These are phyloP conservation scores for Blastobotrys ciferrii DNA, from an alignment of 1,139 yeast species.

Conservation along the genomic window DNA sequence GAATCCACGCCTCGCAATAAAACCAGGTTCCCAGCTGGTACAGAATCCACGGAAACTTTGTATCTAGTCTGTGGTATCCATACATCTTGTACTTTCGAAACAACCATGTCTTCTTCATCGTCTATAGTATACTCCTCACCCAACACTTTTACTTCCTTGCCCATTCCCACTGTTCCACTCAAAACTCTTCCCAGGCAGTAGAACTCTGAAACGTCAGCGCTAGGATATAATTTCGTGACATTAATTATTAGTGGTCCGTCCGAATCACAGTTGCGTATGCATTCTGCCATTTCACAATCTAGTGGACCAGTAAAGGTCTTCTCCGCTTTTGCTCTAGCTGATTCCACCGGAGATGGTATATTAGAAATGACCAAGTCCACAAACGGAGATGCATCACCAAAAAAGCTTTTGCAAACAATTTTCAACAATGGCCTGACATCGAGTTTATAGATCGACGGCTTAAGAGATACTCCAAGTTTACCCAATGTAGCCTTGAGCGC, in stretches of 20 bases:
- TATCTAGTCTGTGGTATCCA: conserved; percentile 74
- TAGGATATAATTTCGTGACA: conserved; percentile 59
- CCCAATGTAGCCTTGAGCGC: conserved; percentile 46
- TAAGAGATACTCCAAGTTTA: conserved; percentile 36
- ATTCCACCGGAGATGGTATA: conserved; percentile 46
- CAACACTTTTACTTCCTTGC: conserved; percentile 51
- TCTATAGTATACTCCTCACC: conserved; percentile 56
- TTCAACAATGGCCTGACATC: conserved; percentile 61
- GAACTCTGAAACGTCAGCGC: conserved; percentile 46
- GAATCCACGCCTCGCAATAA: conserved; percentile 62
- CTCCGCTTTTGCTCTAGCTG: conserved; percentile 28
- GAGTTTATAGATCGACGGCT: conserved; percentile 34
- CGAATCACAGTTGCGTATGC: conserved; percentile 36
- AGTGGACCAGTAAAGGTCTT: conserved; percentile 32
- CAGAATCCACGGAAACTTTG: conserved; percentile 52
- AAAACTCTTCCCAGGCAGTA: conserved; percentile 60
- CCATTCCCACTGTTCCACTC: conserved; percentile 55
- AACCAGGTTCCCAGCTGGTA: conserved; percentile 65
- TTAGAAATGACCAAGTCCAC: conserved; percentile 47
- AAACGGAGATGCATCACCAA: conserved; percentile 53
- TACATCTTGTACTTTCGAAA: conserved; percentile 46
- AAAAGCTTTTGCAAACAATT: conserved; percentile 53
- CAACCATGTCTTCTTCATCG: conserved; percentile 51
- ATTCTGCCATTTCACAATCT: conserved; percentile 23
- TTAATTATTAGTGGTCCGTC: conserved; percentile 53